Base-by-base conservation (phyloP, 2,329 filamentous ascomycete species). In the Colletotrichum tropicicola region DNA sequence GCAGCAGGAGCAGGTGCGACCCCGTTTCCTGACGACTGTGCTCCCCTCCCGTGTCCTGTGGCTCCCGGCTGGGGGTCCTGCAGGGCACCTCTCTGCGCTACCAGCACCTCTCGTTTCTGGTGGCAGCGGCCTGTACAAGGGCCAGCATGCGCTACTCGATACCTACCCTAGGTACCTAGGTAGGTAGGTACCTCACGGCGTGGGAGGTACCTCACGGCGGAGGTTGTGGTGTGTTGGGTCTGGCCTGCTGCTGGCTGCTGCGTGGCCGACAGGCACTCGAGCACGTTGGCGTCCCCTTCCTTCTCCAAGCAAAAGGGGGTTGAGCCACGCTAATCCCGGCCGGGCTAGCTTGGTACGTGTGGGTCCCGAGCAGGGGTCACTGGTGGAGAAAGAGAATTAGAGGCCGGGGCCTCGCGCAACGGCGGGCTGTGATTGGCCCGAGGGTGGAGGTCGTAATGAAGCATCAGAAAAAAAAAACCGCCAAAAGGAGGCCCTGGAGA, bases 401-500 rank as follows among this genome's bases (percentile, higher is more conserved):
- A 49, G 49, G 47, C 62, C 49, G 44, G 58, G 62, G 51, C 43
- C 19, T 23, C 28, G 9, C 17, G 21, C 37, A 51, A 23, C 30
- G 51, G 21, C 17, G 23, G 21, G 4, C 10, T 5, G 1, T 43
- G 23, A 65, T 65, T 65, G 62, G 62, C 1, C 45, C 0, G n/a
- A 12, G 6, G 35, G 28, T 32, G 49, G 37, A 49, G 51, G 62
- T 62, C 62, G 44, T 62, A 62, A 65, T 65, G 57, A 65, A 65
- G 62, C 62, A 62, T 37, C 49, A 61, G 58, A 35, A 39, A 48
- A 61, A 65, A 64, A 63, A 60, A 65, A 49, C 44, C 51, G 23
- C 48, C 51, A 62, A 65, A 65, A 65, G 57, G 57, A 65, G 62
- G 44, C 59, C 44, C 57, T 65, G 49, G 62, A 65, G 62, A 65